These are phyloP conservation scores for Penicillium sp. DNA, from an alignment of 2,329 filamentous ascomycete species.

Conservation along the genomic window DNA sequence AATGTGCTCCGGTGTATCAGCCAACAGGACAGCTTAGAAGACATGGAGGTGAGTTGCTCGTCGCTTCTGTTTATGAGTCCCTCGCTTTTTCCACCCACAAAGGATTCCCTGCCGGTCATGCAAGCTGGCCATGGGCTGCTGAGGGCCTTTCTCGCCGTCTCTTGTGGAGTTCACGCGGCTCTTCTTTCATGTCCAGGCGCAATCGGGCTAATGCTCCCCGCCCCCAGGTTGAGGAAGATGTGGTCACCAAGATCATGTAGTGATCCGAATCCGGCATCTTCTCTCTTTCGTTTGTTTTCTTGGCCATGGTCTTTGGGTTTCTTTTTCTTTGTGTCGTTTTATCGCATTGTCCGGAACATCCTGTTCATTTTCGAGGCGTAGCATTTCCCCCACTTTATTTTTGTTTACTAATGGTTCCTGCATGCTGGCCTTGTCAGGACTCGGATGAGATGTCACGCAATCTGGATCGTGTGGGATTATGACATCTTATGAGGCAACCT, in stretches of 20 bases:
- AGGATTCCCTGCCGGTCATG: background rate
- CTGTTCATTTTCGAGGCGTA: background rate
- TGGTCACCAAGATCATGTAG: slow-evolving; percentile 83
- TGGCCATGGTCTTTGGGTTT: slow-evolving; percentile 13
- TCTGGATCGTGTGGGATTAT: slow-evolving; percentile 24
- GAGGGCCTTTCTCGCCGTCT: background rate
- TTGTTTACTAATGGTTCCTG: slow-evolving; percentile 30
- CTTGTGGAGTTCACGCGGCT: background rate
- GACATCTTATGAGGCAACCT: slow-evolving; percentile 1
- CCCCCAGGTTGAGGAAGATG: slow-evolving; percentile 74
- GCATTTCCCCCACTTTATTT: background rate
- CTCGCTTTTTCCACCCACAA: background rate
- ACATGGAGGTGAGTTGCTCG: slow-evolving; percentile 83
- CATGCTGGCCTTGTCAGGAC: slow-evolving; percentile 22
- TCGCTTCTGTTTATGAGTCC: slow-evolving; percentile 5
- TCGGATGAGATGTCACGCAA: slow-evolving; percentile 25
- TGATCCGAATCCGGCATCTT: slow-evolving; percentile 14
- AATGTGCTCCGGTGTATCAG: slow-evolving; percentile 93
- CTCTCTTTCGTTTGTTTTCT: slow-evolving; percentile 8
- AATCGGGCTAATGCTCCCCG: slow-evolving; percentile 37
- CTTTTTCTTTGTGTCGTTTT: slow-evolving; percentile 13
- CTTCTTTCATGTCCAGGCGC: slow-evolving; percentile 8
- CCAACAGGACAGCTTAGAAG: slow-evolving; percentile 94
- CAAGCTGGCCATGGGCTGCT: background rate
- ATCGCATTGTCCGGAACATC: background rate